Evolutionary conservation across 2,329 filamentous ascomycete genomes (phyloP), one percentile per base, ranked within the genome.

Genomic region (Fusarium heterosporum): DNA sequence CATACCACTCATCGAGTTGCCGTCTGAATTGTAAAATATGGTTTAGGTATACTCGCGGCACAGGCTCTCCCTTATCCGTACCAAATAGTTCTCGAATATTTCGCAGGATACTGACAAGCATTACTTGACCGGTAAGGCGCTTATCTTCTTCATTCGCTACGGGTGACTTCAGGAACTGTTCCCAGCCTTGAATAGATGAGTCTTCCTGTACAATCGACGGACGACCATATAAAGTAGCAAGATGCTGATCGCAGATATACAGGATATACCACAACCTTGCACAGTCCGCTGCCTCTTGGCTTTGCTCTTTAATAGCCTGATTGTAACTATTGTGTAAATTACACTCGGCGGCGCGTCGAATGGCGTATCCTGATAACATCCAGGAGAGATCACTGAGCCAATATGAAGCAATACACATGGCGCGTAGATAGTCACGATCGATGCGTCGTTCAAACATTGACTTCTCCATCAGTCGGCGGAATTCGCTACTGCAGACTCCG

Each of bases 381-480:
- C 87, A 89, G 6, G 85, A 87, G 19, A 88, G 78, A 60, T 89
- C 87, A 6, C 85, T 85, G 0, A 89, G 78, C 87, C 87, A 90
- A 72, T 89, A 89, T 1, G 86, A 84, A 4, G 85, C 87, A 7
- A 89, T 82, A 34, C 85, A 88, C 63, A 89, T 82, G 8, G 85
- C 87, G 1, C 87, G 83, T 25, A 90, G 80, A 66, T 87, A 84
- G 59, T 89, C 87, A 4, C 78, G 72, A 40, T 78, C 74, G 0
- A 80, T 75, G 0, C 73, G 73, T 4, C 78, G 71, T 41, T 79
- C 77, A 45, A 80, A 79, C 63, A 80, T 75, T 8, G 77, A 78
- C 11, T 76, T 81, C 10, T 85, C 83, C 64, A 88, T 84, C 2
- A 88, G 76, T 1, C 84, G 79, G 3, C 85, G 82, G 57, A 88